A percentile compares a stretch with the other conserved stretches of the same genome.
Conservation (phyloP, 1,139 yeast species). For the Ogataea hybrid region DNA sequence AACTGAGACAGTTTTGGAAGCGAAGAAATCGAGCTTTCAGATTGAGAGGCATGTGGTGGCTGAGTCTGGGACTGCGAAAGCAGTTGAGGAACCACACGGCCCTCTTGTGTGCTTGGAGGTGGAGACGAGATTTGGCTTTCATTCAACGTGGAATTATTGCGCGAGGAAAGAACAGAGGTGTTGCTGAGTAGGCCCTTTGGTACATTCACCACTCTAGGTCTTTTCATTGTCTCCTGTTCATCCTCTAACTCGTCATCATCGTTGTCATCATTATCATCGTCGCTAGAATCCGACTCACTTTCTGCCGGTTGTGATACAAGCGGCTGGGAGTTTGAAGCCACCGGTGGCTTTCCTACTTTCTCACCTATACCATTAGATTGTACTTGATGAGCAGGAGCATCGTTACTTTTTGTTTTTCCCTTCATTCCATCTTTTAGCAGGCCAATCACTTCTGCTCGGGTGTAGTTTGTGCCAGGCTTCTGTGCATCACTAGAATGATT, state of each 20-base stretch:
- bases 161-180: constrained; percentile 4
- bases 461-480: constrained; percentile 4
- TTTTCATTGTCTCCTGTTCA: constrained; percentile 16
- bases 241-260: constrained; percentile 18
- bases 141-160: constrained; percentile 6
- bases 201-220: constrained; percentile 38
- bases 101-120: constrained; percentile 1
- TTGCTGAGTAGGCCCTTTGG: constrained; percentile 29
- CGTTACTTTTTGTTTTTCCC: constrained; percentile 7
- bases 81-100: constrained; percentile 2
- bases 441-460: constrained; percentile 20
- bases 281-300: constrained; percentile 15
- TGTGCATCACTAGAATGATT: too few species aligned
- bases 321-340: constrained; percentile 7
- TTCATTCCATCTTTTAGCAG: constrained; percentile 14
- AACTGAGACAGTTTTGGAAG: constrained; percentile 56
- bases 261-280: constrained; percentile 15
- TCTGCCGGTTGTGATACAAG: constrained; percentile 12
- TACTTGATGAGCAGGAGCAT: background rate
- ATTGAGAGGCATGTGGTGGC: background rate
- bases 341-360: constrained; percentile 2
- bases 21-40: constrained; percentile 26
- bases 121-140: background rate
- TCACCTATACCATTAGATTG: constrained; percentile 1
- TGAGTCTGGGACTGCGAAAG: constrained; percentile 6